Evolutionary conservation across 2,329 filamentous ascomycete genomes (phyloP).

Genomic region (Xylariaceae sp.): DNA sequence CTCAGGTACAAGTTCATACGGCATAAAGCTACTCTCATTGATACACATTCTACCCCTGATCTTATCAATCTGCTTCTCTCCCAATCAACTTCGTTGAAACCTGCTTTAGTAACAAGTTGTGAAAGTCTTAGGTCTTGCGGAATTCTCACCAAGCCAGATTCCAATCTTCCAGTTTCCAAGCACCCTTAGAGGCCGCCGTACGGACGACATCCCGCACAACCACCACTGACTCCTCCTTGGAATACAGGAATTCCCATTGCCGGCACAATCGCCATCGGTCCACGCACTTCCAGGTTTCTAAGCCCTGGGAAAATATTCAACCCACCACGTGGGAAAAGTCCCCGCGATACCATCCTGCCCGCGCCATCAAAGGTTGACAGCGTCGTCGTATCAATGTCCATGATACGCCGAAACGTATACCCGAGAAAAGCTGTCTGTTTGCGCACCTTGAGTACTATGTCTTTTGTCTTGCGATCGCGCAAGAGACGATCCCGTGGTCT

Average conservation of each 20-base stretch:
- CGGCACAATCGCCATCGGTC: background rate
- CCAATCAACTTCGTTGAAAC: too few relatives aligned
- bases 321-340: slow-evolving; percentile 1
- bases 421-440: slow-evolving; percentile 82
- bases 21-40: background rate
- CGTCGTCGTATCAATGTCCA: slow-evolving; percentile 25
- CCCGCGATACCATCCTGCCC: background rate
- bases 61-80: background rate
- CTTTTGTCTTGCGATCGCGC: slow-evolving; percentile 62
- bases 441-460: slow-evolving; percentile 68
- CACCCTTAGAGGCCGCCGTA: slow-evolving; percentile 14
- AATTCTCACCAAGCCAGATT: slow-evolving; percentile 1
- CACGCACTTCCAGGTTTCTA: background rate
- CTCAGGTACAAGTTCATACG: background rate
- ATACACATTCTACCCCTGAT: background rate
- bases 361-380: slow-evolving; percentile 4
- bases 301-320: background rate
- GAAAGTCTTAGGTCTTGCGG: background rate
- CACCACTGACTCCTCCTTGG: background rate
- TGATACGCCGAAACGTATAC: slow-evolving; percentile 68
- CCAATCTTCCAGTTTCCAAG: background rate
- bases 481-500: slow-evolving; percentile 80
- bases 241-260: background rate
- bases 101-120: background rate
- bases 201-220: slow-evolving; percentile 7